Evolutionary conservation across 768 basidiomycete species (phyloP).

Genomic region (Rhodocollybia butyracea): DNA sequence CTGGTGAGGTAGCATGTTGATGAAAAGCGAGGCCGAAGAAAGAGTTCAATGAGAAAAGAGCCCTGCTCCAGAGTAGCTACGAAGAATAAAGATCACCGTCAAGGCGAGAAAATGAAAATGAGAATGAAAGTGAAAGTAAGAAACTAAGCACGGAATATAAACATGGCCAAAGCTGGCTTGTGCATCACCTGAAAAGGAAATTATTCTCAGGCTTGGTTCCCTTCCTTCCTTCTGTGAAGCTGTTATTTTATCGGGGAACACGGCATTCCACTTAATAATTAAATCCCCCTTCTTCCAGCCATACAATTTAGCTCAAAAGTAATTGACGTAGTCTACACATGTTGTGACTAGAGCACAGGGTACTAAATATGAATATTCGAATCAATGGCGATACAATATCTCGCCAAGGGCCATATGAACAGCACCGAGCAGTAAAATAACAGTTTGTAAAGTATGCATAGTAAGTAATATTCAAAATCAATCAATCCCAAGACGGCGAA

Average conservation of each 20-base stretch:
- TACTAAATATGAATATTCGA: neutral
- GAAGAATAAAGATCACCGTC: neutral
- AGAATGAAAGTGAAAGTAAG: neutral
- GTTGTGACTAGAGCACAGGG: neutral
- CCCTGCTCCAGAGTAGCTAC: neutral
- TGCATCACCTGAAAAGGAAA: neutral
- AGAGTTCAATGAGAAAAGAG: neutral
- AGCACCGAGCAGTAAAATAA: neutral
- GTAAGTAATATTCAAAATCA: neutral
- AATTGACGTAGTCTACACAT: no score
- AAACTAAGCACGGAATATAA: neutral
- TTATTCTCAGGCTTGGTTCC: no score
- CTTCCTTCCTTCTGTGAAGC: no score
- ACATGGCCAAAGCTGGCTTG: neutral
- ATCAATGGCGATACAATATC: neutral
- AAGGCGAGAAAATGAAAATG: constrained; percentile 4
- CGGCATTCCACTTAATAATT: no score
- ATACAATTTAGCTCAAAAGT: no score
- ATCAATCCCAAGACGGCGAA: constrained; percentile 52
- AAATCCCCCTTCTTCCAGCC: no score
- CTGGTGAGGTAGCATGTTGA: constrained; percentile 2
- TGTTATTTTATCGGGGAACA: no score
- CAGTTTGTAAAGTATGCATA: neutral
- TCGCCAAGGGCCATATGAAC: neutral
- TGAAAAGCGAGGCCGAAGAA: neutral